These are phyloP conservation scores for Canavalia gladiata DNA, from an alignment of 306 rosid genomes.

Conservation along the genomic window DNA sequence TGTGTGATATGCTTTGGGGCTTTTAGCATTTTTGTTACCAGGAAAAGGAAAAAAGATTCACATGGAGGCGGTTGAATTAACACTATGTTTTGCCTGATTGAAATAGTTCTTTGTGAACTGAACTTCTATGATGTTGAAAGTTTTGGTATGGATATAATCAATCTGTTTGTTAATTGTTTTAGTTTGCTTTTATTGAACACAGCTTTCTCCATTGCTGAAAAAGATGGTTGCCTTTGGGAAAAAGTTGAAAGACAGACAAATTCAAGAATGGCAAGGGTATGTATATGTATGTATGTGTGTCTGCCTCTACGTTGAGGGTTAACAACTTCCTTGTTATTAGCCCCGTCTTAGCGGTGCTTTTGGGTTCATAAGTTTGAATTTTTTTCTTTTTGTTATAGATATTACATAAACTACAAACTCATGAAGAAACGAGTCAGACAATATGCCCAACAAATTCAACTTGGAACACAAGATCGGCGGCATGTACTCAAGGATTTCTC, in stretches of 20 bases:
- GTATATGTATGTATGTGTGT: conserved; percentile 25
- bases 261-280: conserved; percentile 95
- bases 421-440: conserved; percentile 94
- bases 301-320: background rate
- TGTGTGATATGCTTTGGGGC: background rate
- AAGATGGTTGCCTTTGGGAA: conserved; percentile 99
- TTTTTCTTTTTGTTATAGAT: conserved; percentile 57
- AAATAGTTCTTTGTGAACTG: conserved; percentile 21
- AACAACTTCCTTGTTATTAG: background rate
- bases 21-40: background rate
- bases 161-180: conserved; percentile 23
- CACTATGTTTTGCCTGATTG: conserved; percentile 29
- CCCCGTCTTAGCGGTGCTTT: background rate
- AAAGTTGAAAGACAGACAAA: conserved; percentile 90
- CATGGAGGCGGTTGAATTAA: conserved; percentile 21
- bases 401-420: conserved; percentile 91
- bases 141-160: conserved; percentile 4
- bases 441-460: conserved; percentile 89
- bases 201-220: conserved; percentile 52
- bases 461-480: conserved; percentile 78
- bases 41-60: background rate
- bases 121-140: conserved; percentile 15
- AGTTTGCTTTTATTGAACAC: conserved; percentile 30
- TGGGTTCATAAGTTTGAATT: conserved; percentile 31
- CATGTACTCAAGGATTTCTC: conserved; percentile 98